Evolutionary conservation across 1,284 basidiomycete species (phyloP).

Genomic region (Irpex sp.): DNA sequence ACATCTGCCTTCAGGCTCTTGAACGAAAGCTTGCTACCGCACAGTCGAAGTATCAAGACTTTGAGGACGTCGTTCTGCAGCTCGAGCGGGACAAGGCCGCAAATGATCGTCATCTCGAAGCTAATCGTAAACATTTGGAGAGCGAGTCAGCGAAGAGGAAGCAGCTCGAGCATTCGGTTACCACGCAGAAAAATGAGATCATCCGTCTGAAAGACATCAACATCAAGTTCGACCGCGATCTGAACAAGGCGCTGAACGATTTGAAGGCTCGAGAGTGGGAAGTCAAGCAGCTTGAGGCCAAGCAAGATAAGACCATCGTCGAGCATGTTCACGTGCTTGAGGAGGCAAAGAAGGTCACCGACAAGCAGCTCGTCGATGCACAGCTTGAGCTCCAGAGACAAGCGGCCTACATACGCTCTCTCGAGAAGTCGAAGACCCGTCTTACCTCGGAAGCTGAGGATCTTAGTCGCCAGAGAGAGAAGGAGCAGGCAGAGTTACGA

Average conservation of each 20-base stretch:
- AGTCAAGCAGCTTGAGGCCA: conserved; percentile 78
- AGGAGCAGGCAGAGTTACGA: conserved; percentile 65
- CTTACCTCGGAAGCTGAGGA: conserved; percentile 87
- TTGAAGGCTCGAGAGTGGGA: conserved; percentile 85
- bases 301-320: conserved; percentile 96
- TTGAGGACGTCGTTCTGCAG: conserved; percentile 85
- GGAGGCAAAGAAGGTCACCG: conserved; percentile 94
- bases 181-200: conserved; percentile 68
- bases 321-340: conserved; percentile 98
- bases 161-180: conserved; percentile 67
- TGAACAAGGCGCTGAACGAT: conserved; percentile 77
- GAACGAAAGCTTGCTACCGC: conserved; percentile 76
- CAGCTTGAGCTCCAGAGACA: conserved; percentile 76
- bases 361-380: conserved; percentile 85
- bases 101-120: conserved; percentile 71
- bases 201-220: conserved; percentile 67
- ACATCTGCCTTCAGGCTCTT: conserved; percentile 44
- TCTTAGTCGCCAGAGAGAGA: conserved; percentile 70
- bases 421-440: conserved; percentile 79
- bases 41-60: conserved; percentile 76
- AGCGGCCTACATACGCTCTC: conserved; percentile 72
- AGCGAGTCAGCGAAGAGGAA: conserved; percentile 65
- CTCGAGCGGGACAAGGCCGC: conserved; percentile 80
- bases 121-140: conserved; percentile 66
- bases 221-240: conserved; percentile 74